A percentile compares a stretch with the other conserved stretches of the same genome.
Evolutionary conservation across 768 basidiomycete genomes (phyloP).

Genomic region (Leccinellum albellum): DNA sequence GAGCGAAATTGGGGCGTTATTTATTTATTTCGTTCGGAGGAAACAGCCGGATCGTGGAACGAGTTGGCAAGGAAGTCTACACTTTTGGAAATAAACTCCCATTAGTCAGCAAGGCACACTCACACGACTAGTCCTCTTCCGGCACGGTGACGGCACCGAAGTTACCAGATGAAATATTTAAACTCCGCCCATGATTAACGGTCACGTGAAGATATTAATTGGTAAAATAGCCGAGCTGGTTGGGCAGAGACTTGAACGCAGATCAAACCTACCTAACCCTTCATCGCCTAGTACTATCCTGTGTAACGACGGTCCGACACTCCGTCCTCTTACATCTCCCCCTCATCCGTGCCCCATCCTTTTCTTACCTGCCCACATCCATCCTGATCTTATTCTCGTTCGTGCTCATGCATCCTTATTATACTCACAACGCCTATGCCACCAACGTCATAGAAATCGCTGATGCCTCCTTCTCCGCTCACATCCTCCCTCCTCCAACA

Average conservation of each 20-base stretch:
- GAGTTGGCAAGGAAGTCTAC: not conserved
- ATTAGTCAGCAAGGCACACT: slow-evolving; percentile 2
- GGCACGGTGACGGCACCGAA: not conserved
- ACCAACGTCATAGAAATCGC: slow-evolving; percentile 29
- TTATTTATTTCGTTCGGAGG: not conserved
- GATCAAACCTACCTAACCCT: slow-evolving; percentile 1
- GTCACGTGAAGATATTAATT: slow-evolving; percentile 8
- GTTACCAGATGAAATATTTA: not conserved
- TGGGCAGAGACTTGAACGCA: no score
- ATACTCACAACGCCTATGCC: slow-evolving; percentile 8
- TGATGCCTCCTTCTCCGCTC: slow-evolving; percentile 9
- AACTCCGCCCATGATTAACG: not conserved
- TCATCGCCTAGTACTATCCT: not conserved
- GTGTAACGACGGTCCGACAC: not conserved
- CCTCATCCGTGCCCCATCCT: not conserved
- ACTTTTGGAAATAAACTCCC: not conserved
- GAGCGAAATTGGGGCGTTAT: no score
- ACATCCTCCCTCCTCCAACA: not conserved
- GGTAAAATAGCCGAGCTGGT: slow-evolving; percentile 5
- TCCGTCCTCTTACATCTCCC: not conserved
- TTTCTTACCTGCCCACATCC: not conserved
- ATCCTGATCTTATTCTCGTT: not conserved
- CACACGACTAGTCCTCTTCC: not conserved
- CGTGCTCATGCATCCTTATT: slow-evolving; percentile 21
- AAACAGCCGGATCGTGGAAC: not conserved